These are phyloP conservation scores for Dryadomyces sulphureus DNA, from an alignment of 2,329 filamentous ascomycete species.

Conservation along the genomic window DNA sequence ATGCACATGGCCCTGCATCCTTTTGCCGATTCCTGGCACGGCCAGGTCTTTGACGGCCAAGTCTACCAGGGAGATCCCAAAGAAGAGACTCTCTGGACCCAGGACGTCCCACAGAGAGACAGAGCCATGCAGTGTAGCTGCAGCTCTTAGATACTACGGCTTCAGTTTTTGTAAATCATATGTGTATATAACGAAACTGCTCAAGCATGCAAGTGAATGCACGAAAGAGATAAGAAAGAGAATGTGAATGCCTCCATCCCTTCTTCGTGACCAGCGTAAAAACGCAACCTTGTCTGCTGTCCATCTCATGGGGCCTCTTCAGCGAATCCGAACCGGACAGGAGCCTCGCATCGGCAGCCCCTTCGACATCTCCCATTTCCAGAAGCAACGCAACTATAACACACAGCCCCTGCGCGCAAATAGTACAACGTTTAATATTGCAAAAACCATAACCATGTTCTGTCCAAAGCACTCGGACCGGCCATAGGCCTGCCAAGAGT, in stretches of 20 bases:
- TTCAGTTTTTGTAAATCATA: not conserved
- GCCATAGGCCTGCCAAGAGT: slow-evolving; percentile 23
- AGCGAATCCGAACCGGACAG: not conserved
- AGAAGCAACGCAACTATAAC: not conserved
- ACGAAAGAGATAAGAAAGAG: not conserved
- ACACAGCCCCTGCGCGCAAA: not conserved
- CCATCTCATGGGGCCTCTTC: not conserved
- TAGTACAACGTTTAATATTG: slow-evolving; percentile 14
- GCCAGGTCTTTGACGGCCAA: slow-evolving; percentile 29
- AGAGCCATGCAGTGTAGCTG: slow-evolving; percentile 90
- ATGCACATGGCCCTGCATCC: slow-evolving; percentile 76
- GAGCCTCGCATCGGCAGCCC: not conserved
- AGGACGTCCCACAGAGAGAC: slow-evolving; percentile 65
- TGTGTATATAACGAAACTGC: not conserved
- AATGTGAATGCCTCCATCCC: not conserved
- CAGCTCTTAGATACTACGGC: slow-evolving; percentile 54
- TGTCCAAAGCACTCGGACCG: slow-evolving; percentile 23
- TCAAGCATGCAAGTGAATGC: not conserved
- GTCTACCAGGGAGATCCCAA: slow-evolving; percentile 43
- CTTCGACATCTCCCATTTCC: not conserved
- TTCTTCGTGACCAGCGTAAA: not conserved
- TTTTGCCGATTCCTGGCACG: slow-evolving; percentile 65
- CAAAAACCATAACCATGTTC: slow-evolving; percentile 23
- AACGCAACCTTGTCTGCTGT: not conserved
- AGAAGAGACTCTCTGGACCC: slow-evolving; percentile 71